Percentiles rank a stretch among this genome's conserved stretches.
phyloP scores from a whole-genome alignment of 164 flowering plant species.

The Aristolochia fimbriata region DNA sequence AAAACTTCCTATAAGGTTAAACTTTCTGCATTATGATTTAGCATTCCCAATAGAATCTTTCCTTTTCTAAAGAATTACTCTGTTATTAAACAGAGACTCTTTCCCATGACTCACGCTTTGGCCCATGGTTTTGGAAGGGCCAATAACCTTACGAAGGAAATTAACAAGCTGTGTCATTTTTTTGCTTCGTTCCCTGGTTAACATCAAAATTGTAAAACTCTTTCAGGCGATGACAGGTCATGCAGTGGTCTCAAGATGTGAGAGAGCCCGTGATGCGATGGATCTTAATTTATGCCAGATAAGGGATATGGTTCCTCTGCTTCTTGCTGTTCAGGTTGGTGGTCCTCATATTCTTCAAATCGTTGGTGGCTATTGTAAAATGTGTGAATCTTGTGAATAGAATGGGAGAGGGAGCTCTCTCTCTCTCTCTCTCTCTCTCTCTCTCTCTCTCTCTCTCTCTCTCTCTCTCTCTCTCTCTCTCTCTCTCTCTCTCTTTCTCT shows the following conservation, averaged over 20 bases:
- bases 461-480: too few relatives aligned
- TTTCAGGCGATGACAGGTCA: slow-evolving; percentile 70
- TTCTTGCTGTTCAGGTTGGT: slow-evolving; percentile 60
- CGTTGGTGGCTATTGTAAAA: not conserved
- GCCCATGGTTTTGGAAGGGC: too few relatives aligned
- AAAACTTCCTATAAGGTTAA: too few relatives aligned
- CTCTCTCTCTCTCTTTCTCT: too few relatives aligned
- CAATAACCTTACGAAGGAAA: not conserved
- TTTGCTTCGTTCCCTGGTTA: not conserved
- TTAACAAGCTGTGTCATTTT: not conserved
- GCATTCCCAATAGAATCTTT: too few relatives aligned
- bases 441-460: too few relatives aligned
- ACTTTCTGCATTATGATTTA: too few relatives aligned
- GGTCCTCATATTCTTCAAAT: not conserved
- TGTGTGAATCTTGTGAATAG: not conserved
- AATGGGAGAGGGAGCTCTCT: too few relatives aligned
- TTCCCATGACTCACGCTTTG: too few relatives aligned
- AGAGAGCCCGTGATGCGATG: slow-evolving; percentile 33
- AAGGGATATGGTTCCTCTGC: slow-evolving; percentile 58
- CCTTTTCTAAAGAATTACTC: not conserved
- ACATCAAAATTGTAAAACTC: too few relatives aligned
- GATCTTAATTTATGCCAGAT: slow-evolving; percentile 47
- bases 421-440: too few relatives aligned
- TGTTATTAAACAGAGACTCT: not conserved
- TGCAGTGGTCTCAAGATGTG: slow-evolving; percentile 38